A percentile compares a stretch with the other conserved stretches of the same genome.
Evolutionary conservation across 495 filamentous ascomycete species (phyloP).

Genomic region (Lichenothelia convexa): DNA sequence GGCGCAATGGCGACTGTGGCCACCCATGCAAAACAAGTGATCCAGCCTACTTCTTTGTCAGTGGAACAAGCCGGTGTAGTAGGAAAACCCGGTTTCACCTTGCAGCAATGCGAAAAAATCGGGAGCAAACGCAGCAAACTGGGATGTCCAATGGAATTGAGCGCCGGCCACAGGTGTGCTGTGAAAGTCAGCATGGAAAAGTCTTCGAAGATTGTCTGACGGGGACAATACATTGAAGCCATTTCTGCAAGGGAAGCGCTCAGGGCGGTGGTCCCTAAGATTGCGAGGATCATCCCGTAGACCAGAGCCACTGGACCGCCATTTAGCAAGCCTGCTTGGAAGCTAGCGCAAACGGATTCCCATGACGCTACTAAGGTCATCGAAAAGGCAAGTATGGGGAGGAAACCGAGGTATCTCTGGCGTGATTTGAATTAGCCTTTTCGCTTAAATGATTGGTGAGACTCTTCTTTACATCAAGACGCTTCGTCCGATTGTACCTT

Average conservation of each 20-base stretch:
- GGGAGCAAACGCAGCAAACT: constrained; percentile 4
- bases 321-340: constrained; percentile 8
- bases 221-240: constrained; percentile 4
- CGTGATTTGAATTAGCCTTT: too few relatives aligned
- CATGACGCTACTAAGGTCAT: constrained; percentile 7
- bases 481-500: too few relatives aligned
- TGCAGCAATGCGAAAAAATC: too few relatives aligned
- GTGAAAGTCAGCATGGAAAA: too few relatives aligned
- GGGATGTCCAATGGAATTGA: constrained; percentile 8
- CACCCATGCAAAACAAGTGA: constrained; percentile 11
- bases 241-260: constrained; percentile 9
- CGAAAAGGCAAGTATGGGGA: neutral
- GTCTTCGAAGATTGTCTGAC: too few relatives aligned
- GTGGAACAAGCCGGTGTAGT: too few relatives aligned
- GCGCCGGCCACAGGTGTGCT: constrained; percentile 7
- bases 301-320: constrained; percentile 6
- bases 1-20: neutral
- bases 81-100: too few relatives aligned
- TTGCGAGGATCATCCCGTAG: constrained; percentile 1
- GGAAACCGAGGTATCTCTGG: neutral
- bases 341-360: constrained; percentile 12
- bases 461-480: too few relatives aligned
- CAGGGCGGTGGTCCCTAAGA: constrained; percentile 10
- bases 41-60: constrained; percentile 23
- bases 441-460: too few relatives aligned